Conservation (phyloP, 2,329 filamentous ascomycete genomes). For the Cladobotryum mycophilum region DNA sequence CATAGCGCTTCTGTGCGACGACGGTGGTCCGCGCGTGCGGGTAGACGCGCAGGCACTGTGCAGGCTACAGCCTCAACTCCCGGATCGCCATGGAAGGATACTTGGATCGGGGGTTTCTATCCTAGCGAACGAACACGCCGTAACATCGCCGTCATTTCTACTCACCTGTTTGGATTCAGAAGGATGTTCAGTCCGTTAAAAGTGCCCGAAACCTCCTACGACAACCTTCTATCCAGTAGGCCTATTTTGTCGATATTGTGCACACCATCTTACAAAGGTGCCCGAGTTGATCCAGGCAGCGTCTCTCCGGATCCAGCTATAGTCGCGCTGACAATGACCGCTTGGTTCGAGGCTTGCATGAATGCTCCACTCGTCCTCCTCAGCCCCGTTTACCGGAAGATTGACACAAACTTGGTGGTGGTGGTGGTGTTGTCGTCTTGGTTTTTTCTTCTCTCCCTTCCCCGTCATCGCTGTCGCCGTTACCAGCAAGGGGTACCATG, state of each 20-base stretch:
- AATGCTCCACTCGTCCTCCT: background rate
- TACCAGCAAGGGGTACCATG: conserved; percentile 5
- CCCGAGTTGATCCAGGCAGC: no score
- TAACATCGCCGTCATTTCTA: background rate
- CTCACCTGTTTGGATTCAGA: background rate
- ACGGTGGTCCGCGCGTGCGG: conserved; percentile 10
- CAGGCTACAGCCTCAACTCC: conserved; percentile 11
- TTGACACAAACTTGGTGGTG: conserved; percentile 3
- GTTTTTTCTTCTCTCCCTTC: conserved; percentile 2
- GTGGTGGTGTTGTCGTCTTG: background rate
- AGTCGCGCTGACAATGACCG: no score
- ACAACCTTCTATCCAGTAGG: no score
- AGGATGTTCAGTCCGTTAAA: no score
- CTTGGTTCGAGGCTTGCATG: no score
- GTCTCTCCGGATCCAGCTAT: no score
- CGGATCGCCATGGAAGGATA: conserved; percentile 10
- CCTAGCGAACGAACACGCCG: background rate
- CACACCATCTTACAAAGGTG: no score
- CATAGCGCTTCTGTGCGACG: no score
- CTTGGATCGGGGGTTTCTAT: conserved; percentile 4
- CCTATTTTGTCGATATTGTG: no score
- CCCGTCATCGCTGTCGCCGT: conserved; percentile 4
- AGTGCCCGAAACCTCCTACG: no score
- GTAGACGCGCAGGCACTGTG: conserved; percentile 8
- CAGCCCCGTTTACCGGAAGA: background rate